A percentile compares a stretch with the other conserved stretches of the same genome.
Conservation (phyloP, 2,329 filamentous ascomycete species). For the Zalaria obscura region DNA sequence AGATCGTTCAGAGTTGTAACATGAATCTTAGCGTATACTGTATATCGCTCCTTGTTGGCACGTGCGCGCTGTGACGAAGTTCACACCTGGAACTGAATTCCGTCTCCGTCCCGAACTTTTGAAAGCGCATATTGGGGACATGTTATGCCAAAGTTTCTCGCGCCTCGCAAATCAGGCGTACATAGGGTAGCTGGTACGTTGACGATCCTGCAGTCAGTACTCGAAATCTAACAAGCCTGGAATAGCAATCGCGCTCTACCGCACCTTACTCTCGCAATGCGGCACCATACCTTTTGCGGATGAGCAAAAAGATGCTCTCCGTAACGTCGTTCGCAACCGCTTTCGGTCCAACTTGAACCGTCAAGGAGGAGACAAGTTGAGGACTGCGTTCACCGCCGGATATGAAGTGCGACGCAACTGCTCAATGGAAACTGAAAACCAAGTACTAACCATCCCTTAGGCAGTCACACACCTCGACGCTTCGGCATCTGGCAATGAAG, state of each 20-base stretch:
- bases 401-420: slow-evolving; percentile 39
- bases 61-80: too few species aligned
- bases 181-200: slow-evolving; percentile 38
- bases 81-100: too few species aligned
- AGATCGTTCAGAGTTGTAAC: too few species aligned
- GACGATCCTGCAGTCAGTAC: background rate
- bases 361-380: slow-evolving; percentile 45
- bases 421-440: background rate
- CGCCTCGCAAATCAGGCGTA: slow-evolving; percentile 31
- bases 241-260: slow-evolving; percentile 55
- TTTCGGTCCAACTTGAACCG: slow-evolving; percentile 48
- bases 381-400: slow-evolving; percentile 49
- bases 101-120: too few species aligned
- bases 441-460: slow-evolving; percentile 8
- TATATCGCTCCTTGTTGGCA: too few species aligned
- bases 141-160: slow-evolving; percentile 18
- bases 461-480: slow-evolving; percentile 29
- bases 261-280: slow-evolving; percentile 43
- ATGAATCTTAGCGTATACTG: too few species aligned
- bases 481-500: slow-evolving; percentile 18
- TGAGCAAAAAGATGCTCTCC: slow-evolving; percentile 37
- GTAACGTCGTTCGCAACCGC: slow-evolving; percentile 43
- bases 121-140: background rate
- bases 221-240: slow-evolving; percentile 2
- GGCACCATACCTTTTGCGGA: slow-evolving; percentile 36